Evolutionary conservation across 176 grass and related monocot species (phyloP).

Genomic region (Rhynchospora breviuscula): DNA sequence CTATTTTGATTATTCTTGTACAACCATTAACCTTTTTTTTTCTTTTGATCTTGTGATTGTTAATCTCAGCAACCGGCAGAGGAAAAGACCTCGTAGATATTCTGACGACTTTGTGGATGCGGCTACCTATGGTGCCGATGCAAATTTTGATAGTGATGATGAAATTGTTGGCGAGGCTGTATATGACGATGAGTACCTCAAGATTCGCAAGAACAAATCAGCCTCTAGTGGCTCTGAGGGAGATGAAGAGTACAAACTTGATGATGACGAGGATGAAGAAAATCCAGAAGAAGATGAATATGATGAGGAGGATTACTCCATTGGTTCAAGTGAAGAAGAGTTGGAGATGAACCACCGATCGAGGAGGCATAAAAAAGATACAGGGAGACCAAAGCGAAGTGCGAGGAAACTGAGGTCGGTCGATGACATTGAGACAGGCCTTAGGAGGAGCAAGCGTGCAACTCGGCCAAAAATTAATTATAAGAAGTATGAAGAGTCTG

Average conservation of each 20-base stretch:
- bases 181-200: constrained; percentile 88
- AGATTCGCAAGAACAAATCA: constrained; percentile 49
- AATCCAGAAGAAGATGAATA: constrained; percentile 41
- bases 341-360: constrained; percentile 18
- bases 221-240: constrained; percentile 46
- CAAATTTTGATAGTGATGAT: constrained; percentile 54
- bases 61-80: constrained; percentile 47
- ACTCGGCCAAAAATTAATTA: constrained; percentile 52
- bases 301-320: constrained; percentile 49
- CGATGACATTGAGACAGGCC: constrained; percentile 53
- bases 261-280: constrained; percentile 70
- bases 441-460: constrained; percentile 66
- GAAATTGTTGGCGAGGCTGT: constrained; percentile 95
- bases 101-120: constrained; percentile 67
- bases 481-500: constrained; percentile 47
- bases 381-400: constrained; percentile 32
- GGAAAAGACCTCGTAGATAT: constrained; percentile 75
- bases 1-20: background rate
- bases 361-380: constrained; percentile 31
- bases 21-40: background rate
- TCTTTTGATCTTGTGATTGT: background rate
- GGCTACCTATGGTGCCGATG: constrained; percentile 49
- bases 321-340: constrained; percentile 72
- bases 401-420: constrained; percentile 41
- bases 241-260: constrained; percentile 59